These are phyloP conservation scores for Xylariaceae sp. DNA, from an alignment of 2,329 filamentous ascomycete species.

Conservation along the genomic window DNA sequence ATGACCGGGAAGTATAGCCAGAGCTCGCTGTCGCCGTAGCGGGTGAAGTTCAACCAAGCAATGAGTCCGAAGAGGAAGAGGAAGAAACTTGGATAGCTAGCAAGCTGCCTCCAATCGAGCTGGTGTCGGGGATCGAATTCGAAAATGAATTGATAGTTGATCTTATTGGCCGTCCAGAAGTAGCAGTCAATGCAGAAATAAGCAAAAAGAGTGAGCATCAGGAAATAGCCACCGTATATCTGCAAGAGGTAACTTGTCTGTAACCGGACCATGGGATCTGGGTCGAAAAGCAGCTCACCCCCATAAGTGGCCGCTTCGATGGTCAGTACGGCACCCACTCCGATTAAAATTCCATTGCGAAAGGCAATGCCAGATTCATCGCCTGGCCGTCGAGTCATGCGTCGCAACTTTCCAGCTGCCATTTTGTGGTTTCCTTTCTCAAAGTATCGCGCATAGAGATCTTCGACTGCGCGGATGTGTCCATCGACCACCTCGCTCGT, in stretches of 20 bases:
- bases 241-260: slow-evolving; percentile 71
- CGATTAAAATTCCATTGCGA: slow-evolving; percentile 62
- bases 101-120: slow-evolving; percentile 84
- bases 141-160: slow-evolving; percentile 97
- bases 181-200: slow-evolving; percentile 85
- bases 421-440: slow-evolving; percentile 91
- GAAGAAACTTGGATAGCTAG: slow-evolving; percentile 83
- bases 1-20: slow-evolving; percentile 86
- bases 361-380: slow-evolving; percentile 58
- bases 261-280: slow-evolving; percentile 43
- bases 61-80: slow-evolving; percentile 72
- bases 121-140: slow-evolving; percentile 86
- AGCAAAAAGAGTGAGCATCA: slow-evolving; percentile 73
- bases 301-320: slow-evolving; percentile 64
- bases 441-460: slow-evolving; percentile 92
- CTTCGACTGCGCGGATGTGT: slow-evolving; percentile 77
- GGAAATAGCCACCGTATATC: slow-evolving; percentile 89
- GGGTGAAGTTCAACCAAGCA: slow-evolving; percentile 85
- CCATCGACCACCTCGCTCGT: slow-evolving; percentile 80
- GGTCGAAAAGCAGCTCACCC: slow-evolving; percentile 46
- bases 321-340: slow-evolving; percentile 61
- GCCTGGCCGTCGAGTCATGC: slow-evolving; percentile 56
- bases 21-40: slow-evolving; percentile 60
- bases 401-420: slow-evolving; percentile 80
- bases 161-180: slow-evolving; percentile 76